phyloP scores from a whole-genome alignment of 2,329 filamentous ascomycete genomes.

The Aspergillus fumigatiaffinis region DNA sequence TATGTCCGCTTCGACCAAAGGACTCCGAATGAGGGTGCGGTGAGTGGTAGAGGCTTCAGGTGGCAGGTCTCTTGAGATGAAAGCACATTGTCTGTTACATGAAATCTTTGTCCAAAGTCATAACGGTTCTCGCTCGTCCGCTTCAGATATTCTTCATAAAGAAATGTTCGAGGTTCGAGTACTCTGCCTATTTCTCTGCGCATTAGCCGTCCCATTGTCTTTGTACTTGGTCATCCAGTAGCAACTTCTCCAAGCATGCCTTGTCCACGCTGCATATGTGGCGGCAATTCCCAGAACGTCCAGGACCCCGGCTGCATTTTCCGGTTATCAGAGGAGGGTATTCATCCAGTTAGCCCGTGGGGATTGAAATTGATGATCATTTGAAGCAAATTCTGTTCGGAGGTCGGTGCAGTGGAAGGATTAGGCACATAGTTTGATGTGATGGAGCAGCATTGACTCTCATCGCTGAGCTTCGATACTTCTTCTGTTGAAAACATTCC shows the following conservation, averaged over 20 bases:
- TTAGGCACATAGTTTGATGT: not conserved
- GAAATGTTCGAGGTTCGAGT: slow-evolving; percentile 17
- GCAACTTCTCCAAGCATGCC: slow-evolving; percentile 16
- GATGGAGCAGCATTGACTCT: not conserved
- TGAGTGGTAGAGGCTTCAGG: too few species aligned
- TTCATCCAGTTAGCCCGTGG: not conserved
- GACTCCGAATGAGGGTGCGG: not conserved
- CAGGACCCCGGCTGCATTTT: slow-evolving; percentile 8
- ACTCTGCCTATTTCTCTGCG: slow-evolving; percentile 13
- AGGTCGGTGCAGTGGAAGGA: not conserved
- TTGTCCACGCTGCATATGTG: slow-evolving; percentile 14
- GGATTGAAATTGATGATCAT: not conserved
- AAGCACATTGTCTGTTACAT: not conserved
- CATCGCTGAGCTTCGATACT: not conserved
- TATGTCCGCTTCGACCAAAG: not conserved
- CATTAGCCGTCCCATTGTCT: slow-evolving; percentile 11
- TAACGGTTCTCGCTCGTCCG: not conserved
- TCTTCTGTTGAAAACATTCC: not conserved
- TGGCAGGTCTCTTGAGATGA: not conserved
- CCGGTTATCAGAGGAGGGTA: slow-evolving; percentile 6
- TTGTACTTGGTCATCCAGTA: slow-evolving; percentile 20
- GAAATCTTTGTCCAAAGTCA: not conserved
- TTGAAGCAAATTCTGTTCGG: not conserved
- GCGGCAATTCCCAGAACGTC: slow-evolving; percentile 15
- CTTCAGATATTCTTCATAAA: slow-evolving; percentile 7